A percentile compares a stretch with the other conserved stretches of the same genome.
These are phyloP conservation scores for Nitzschia sp. DNA, from an alignment of 108 stramenopile genomes.

Conservation along the genomic window DNA sequence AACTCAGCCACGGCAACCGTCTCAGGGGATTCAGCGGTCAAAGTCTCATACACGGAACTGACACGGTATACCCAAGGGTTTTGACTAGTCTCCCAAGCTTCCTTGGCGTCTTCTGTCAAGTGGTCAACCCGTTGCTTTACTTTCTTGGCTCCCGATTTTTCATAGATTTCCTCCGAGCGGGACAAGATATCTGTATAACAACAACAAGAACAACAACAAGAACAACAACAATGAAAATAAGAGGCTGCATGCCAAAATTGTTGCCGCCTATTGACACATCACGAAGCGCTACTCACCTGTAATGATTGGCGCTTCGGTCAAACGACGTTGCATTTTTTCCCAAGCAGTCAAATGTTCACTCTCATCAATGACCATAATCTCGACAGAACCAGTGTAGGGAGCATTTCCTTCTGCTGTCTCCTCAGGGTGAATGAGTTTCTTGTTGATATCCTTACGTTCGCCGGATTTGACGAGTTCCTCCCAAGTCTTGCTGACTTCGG, in stretches of 20 bases:
- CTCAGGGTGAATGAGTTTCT: slow-evolving; percentile 62
- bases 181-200: slow-evolving; percentile 52
- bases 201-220: background rate
- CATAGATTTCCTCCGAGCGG: slow-evolving; percentile 57
- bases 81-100: slow-evolving; percentile 98
- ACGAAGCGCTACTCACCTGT: slow-evolving; percentile 42
- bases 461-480: slow-evolving; percentile 75
- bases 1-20: slow-evolving; percentile 90
- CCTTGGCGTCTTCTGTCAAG: slow-evolving; percentile 80
- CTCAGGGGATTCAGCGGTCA: slow-evolving; percentile 94
- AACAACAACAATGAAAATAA: slow-evolving; percentile 2
- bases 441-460: slow-evolving; percentile 77
- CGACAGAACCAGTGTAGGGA: slow-evolving; percentile 76
- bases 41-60: slow-evolving; percentile 91
- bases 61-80: slow-evolving; percentile 98
- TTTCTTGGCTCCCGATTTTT: slow-evolving; percentile 78
- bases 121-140: slow-evolving; percentile 70
- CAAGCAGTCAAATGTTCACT: slow-evolving; percentile 88
- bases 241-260: background rate
- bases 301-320: slow-evolving; percentile 93
- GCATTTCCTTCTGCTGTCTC: slow-evolving; percentile 60
- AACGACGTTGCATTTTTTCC: slow-evolving; percentile 89
- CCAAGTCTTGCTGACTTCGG: slow-evolving; percentile 70
- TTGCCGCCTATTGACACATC: background rate
- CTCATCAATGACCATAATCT: slow-evolving; percentile 91